Evolutionary conservation across 2,329 filamentous ascomycete species (phyloP).

Genomic region (Diaporthe sp.): DNA sequence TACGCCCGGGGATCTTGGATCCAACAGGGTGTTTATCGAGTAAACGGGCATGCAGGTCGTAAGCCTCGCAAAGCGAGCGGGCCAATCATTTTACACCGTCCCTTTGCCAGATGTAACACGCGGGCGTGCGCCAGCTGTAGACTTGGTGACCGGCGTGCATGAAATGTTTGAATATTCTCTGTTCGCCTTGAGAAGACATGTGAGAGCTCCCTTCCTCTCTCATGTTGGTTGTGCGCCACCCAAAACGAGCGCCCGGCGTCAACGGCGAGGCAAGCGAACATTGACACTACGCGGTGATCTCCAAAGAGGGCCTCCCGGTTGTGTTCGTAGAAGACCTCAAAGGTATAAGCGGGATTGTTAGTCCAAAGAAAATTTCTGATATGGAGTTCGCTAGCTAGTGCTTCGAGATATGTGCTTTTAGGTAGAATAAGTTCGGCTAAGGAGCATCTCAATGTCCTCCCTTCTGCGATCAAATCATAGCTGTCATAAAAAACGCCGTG

Average conservation of each 20-base stretch:
- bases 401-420: background rate
- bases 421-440: background rate
- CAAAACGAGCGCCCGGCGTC: background rate
- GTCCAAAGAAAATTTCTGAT: background rate
- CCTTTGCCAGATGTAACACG: background rate
- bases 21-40: background rate
- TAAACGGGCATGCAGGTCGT: background rate
- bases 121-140: background rate
- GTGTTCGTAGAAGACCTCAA: background rate
- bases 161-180: background rate
- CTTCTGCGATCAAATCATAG: background rate
- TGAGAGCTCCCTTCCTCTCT: background rate
- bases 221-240: background rate
- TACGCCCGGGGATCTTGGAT: background rate
- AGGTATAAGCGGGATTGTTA: no score
- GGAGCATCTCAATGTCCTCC: background rate
- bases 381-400: conserved; percentile 24
- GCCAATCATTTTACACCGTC: conserved; percentile 25
- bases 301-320: background rate
- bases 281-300: background rate
- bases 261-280: background rate
- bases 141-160: background rate
- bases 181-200: no score
- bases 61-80: conserved; percentile 10
- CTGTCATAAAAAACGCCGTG: background rate